Conservation (phyloP, 2,329 filamentous ascomycete species). For the Aspergillus fructus region DNA sequence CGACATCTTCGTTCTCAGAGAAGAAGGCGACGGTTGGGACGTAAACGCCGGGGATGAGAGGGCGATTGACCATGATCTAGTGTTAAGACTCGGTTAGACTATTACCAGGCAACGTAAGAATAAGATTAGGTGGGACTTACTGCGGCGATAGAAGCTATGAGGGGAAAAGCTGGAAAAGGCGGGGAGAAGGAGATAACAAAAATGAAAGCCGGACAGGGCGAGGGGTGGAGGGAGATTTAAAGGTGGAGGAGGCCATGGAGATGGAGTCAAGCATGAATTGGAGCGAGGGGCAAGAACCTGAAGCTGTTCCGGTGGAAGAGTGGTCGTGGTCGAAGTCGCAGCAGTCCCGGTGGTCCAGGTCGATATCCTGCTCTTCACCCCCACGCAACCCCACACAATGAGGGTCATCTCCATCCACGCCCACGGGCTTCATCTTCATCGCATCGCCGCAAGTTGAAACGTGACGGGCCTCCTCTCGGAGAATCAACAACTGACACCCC, state of each 20-base stretch:
- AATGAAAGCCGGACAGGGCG: neutral
- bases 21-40: constrained; percentile 76
- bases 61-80: constrained; percentile 23
- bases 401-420: constrained; percentile 2
- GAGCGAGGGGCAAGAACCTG: neutral
- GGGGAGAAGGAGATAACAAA: neutral
- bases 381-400: constrained; percentile 16
- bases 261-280: neutral
- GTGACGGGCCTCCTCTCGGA: neutral
- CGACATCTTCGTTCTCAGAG: constrained; percentile 64
- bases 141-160: neutral
- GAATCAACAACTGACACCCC: neutral
- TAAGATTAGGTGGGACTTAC: neutral
- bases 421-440: neutral
- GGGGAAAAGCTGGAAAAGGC: neutral
- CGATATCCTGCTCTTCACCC: constrained; percentile 4
- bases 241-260: constrained; percentile 7
- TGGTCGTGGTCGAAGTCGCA: neutral
- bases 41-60: constrained; percentile 58
- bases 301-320: neutral
- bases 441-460: neutral
- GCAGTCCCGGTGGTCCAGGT: neutral
- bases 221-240: constrained; percentile 5
- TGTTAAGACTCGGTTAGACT: neutral
- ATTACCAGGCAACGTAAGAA: neutral